Evolutionary conservation across 2,329 filamentous ascomycete species (phyloP).

Genomic region (Fusarium veterinarium): DNA sequence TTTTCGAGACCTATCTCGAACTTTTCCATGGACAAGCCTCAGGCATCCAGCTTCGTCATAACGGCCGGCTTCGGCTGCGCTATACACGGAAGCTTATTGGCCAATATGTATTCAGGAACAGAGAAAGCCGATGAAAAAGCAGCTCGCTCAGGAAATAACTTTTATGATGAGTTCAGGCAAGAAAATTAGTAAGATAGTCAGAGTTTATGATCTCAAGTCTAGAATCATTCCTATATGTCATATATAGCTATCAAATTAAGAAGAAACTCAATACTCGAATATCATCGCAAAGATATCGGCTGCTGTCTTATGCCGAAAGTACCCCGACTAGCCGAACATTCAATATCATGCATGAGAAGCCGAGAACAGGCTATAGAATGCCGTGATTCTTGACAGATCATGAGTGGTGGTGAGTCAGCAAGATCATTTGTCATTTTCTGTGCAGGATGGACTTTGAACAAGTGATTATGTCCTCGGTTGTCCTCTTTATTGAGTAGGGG

Average conservation of each 20-base stretch:
- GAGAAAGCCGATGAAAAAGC: conserved; percentile 30
- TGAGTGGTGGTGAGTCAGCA: background rate
- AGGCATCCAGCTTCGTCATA: conserved; percentile 48
- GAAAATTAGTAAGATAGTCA: background rate
- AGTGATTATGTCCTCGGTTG: background rate
- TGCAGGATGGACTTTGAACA: background rate
- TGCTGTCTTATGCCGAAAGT: conserved; percentile 43
- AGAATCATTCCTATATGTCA: background rate
- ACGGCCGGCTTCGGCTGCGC: conserved; percentile 39
- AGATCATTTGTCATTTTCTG: background rate
- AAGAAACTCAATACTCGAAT: background rate
- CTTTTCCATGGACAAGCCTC: conserved; percentile 45
- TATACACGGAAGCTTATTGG: conserved; percentile 34
- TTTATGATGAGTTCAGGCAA: background rate
- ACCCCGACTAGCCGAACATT: conserved; percentile 33
- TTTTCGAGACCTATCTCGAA: conserved; percentile 46
- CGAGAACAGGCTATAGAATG: conserved; percentile 21
- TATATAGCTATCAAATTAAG: background rate
- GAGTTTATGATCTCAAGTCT: background rate
- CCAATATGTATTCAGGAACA: conserved; percentile 8
- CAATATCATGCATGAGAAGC: conserved; percentile 18
- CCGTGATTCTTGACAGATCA: background rate
- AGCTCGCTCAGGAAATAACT: conserved; percentile 9
- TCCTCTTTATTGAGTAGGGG: background rate
- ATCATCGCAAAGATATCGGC: background rate